Conservation (phyloP, 1,139 yeast genomes). For the Scheffersomyces quercinus region DNA sequence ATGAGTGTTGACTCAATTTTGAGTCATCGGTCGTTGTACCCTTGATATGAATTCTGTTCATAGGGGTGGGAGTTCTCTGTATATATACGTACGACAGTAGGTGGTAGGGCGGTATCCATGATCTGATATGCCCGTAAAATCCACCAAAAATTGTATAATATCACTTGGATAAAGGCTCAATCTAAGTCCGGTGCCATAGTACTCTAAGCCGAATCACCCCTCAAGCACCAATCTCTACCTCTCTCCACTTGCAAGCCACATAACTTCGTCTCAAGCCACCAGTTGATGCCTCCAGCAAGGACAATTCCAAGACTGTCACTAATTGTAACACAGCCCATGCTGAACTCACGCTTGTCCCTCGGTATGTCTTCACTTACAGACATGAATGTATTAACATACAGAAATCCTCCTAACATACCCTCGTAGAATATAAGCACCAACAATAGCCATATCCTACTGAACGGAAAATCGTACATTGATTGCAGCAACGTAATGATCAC, state of each 20-base stretch:
- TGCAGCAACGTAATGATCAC: constrained; percentile 61
- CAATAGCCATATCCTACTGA: constrained; percentile 54
- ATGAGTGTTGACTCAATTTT: no score
- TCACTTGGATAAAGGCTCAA: background rate
- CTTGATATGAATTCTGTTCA: no score
- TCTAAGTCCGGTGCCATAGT: background rate
- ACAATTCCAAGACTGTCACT: constrained; percentile 91
- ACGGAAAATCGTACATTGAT: constrained; percentile 63
- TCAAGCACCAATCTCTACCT: constrained; percentile 65
- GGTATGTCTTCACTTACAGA: constrained; percentile 67
- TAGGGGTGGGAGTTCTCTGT: no score
- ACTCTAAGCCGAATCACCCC: background rate
- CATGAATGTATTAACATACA: constrained; percentile 86
- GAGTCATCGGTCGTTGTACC: no score
- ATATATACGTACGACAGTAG: no score
- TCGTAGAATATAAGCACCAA: constrained; percentile 74
- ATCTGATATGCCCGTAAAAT: no score
- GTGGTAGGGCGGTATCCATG: no score
- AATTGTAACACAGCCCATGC: constrained; percentile 90
- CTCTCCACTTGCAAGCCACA: constrained; percentile 66
- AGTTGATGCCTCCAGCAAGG: constrained; percentile 72
- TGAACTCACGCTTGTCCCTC: constrained; percentile 67
- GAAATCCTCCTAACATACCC: constrained; percentile 85
- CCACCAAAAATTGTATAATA: no score
- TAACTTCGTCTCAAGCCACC: constrained; percentile 71